These are phyloP conservation scores for Apiospora rasikravindrae DNA, from an alignment of 2,329 filamentous ascomycete species.

Conservation along the genomic window DNA sequence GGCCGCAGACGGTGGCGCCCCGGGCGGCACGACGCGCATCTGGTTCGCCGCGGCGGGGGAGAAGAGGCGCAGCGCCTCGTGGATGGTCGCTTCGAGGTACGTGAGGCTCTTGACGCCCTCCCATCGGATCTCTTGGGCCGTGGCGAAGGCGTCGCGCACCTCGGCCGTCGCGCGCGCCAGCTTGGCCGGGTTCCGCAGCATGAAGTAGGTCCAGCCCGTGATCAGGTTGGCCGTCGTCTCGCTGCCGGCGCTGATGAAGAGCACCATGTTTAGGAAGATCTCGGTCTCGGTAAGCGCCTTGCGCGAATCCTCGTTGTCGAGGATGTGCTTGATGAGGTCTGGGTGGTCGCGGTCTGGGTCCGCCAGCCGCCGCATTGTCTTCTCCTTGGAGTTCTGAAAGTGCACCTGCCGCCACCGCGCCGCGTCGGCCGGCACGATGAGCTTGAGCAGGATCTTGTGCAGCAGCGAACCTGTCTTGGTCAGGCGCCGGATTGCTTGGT, in stretches of 20 bases:
- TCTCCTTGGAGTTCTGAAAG: background rate
- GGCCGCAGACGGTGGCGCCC: conserved; percentile 21
- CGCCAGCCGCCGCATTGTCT: conserved; percentile 15
- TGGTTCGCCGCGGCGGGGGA: conserved; percentile 30
- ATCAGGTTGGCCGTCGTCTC: conserved; percentile 52
- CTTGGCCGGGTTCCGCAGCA: conserved; percentile 38
- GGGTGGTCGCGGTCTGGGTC: background rate
- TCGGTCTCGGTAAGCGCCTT: background rate
- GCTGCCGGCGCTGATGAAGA: conserved; percentile 47
- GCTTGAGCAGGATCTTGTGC: background rate
- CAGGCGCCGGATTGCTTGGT: conserved; percentile 6
- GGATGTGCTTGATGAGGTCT: conserved; percentile 18
- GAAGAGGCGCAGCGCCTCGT: conserved; percentile 46
- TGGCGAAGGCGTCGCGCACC: conserved; percentile 39
- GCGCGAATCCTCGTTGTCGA: background rate
- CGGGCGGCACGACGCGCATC: conserved; percentile 20
- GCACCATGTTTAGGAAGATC: conserved; percentile 14
- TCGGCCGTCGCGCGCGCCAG: conserved; percentile 37
- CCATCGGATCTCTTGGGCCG: conserved; percentile 40
- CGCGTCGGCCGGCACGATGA: conserved; percentile 4
- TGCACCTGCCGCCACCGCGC: conserved; percentile 6
- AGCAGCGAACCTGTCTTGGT: background rate
- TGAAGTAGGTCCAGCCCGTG: conserved; percentile 40
- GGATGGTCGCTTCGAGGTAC: conserved; percentile 43
- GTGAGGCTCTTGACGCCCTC: conserved; percentile 31